Conservation (phyloP, 2,329 filamentous ascomycete genomes). For the Alternaria sp. region DNA sequence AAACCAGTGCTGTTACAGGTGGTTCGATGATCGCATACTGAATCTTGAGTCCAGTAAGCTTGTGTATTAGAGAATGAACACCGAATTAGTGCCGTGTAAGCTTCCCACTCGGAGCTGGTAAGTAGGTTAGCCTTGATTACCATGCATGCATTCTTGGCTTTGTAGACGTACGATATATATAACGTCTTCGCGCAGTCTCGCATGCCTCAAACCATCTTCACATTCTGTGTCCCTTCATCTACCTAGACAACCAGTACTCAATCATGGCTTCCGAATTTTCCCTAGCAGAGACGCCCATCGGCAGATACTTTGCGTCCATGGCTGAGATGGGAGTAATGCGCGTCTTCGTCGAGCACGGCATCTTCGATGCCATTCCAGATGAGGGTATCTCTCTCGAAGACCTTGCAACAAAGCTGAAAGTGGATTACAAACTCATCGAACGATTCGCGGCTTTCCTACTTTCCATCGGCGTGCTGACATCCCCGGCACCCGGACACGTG, state of each 20-base stretch:
- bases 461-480: slow-evolving; percentile 4
- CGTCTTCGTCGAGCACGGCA: slow-evolving; percentile 15
- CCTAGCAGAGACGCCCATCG: slow-evolving; percentile 10
- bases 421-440: slow-evolving; percentile 12
- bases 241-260: background rate
- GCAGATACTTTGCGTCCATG: slow-evolving; percentile 16
- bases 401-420: slow-evolving; percentile 1
- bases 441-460: slow-evolving; percentile 11
- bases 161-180: background rate
- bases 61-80: background rate
- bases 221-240: background rate
- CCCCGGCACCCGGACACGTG: slow-evolving; percentile 9
- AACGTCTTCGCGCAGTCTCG: background rate
- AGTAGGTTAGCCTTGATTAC: background rate
- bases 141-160: background rate
- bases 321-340: slow-evolving; percentile 14
- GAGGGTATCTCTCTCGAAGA: slow-evolving; percentile 10
- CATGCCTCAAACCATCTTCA: background rate
- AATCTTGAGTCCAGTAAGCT: background rate
- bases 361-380: slow-evolving; percentile 15
- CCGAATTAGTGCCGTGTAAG: background rate
- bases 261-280: slow-evolving; percentile 12
- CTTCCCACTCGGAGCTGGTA: background rate
- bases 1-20: slow-evolving; percentile 10
- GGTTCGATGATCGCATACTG: slow-evolving; percentile 7